Evolutionary conservation across 1,139 yeast species (phyloP).

Genomic region (Sugiyamaella novakii): DNA sequence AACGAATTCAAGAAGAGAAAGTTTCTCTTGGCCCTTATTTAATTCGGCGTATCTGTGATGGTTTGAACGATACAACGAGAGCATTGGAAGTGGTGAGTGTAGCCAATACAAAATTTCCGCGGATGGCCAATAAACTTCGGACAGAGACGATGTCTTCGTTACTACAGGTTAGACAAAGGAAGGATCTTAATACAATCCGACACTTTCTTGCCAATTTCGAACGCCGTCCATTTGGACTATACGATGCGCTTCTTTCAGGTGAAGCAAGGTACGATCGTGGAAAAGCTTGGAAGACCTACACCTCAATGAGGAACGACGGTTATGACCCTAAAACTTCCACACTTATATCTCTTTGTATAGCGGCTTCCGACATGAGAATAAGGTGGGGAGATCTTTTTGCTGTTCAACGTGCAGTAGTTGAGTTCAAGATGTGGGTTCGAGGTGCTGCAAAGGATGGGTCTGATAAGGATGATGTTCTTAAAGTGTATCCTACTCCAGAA

Average conservation of each 20-base stretch:
- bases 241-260: conserved; percentile 28
- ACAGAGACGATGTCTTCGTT: conserved; percentile 4
- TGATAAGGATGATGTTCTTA: conserved; percentile 40
- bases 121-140: neutral
- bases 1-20: conserved; percentile 21
- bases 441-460: conserved; percentile 36
- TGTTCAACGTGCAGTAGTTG: conserved; percentile 61
- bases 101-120: conserved; percentile 5
- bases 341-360: conserved; percentile 32
- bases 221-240: conserved; percentile 16
- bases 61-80: conserved; percentile 20
- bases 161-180: conserved; percentile 2
- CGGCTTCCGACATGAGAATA: conserved; percentile 33
- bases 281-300: conserved; percentile 37
- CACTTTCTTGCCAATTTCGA: conserved; percentile 3
- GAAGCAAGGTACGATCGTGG: conserved; percentile 27
- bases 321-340: conserved; percentile 34
- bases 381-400: conserved; percentile 58
- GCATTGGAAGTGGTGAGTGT: conserved; percentile 20
- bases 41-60: conserved; percentile 29
- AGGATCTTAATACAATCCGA: conserved; percentile 6
- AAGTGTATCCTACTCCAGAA: conserved; percentile 48
- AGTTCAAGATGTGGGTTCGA: conserved; percentile 51
- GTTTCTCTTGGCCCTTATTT: conserved; percentile 29
- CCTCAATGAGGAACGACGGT: conserved; percentile 24